Base-by-base conservation (phyloP, 768 basidiomycete genomes). In the Mrakia blollopis region DNA sequence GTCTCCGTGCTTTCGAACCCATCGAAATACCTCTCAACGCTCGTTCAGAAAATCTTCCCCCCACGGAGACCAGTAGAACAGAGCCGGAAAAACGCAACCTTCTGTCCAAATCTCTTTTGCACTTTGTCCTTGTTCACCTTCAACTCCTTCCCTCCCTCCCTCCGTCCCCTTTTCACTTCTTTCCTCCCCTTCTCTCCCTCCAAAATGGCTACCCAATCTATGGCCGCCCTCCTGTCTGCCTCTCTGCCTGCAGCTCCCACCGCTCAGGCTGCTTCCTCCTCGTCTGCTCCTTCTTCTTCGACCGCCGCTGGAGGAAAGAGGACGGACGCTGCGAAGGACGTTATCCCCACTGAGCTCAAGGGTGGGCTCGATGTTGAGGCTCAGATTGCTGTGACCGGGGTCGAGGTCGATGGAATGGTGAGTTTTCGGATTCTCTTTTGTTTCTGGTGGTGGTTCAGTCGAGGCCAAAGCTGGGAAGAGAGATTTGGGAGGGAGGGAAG, bases 281-380 rank as follows among this genome's bases (percentile, higher is more conserved):
- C n/a, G n/a, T n/a, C 76, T 13, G 44, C 50, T 87, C 88, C 50
- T 32, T 32, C 71, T 2, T 30, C 44, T 14, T 35, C 69, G 30
- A 14, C 88, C 89, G 13, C 85, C 86, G 14, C 47, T 50, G 25
- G 44, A 44, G 47, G 25, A 35, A 47, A 44, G 61, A 57, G 50
- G 41, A 88, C 87, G 37, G 90, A 92, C 85, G 61, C 62, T 21
- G 25, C 60, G 14, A 79, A 79, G 54, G 93, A 94, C 84, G 90
- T 90, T 62, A 92, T 97, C 78, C 95, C 95, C 25, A 88, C 93
- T 7, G 92, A 93, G 79, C 93, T 96, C 91, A 89, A 93, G 63
- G 94, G 92, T 83, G 90, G 90, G 72, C 90, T 98, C 82, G 95
- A 98, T 85, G 91, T 94, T 79, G 94, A 97, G 85, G 94, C 90